Evolutionary conservation across 2,329 filamentous ascomycete species (phyloP), one percentile per base, ranked within the genome.

Genomic region (Dissoconium aciculare): DNA sequence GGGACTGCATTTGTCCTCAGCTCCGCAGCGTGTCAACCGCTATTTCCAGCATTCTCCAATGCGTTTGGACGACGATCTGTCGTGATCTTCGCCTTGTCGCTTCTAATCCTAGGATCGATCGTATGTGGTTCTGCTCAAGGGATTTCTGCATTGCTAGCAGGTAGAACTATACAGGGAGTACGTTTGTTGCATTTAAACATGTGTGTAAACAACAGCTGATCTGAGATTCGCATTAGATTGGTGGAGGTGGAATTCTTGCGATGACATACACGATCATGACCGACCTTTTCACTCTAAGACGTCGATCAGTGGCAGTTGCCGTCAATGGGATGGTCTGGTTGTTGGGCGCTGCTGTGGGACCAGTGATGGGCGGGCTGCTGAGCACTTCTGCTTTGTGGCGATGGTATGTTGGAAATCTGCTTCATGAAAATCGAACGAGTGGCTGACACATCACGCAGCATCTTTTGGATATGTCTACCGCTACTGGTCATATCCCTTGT

Each of bases 311-410:
- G 32, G 63, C 52, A 43, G 53, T 61, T 35, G 51, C 50, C 15
- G 47, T 61, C 27, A 44, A 62, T 26, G 50, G 54, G 5, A 49
- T 45, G 5, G 60, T 66, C 45, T 73, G 68, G 70, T 59, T 66
- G 1, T 30, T 75, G 4, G 71, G 71, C 1, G 69, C 58, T 3
- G 64, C 69, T 0, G 52, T 54, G 11, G 68, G 67, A 0, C 70
- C 60, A 2, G 35, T 60, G 4, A 37, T 60, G 1, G 56, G 69
- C 5, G 68, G 66, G 11, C 66, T 59, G 2, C 67, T 72, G 35
- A 58, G 66, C 3, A 57, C 69, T 33, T 54, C 62, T 26, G 58
- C 60, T 1, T 54, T 52, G 1, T 73, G 71, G 72, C 53, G 65
- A 5, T 78, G 71, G 71, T 69, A 8, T 8, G 19, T 23, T n/a